Evolutionary conservation across 1,139 yeast genomes (phyloP).

Genomic region (Yamadazyma mexicana): DNA sequence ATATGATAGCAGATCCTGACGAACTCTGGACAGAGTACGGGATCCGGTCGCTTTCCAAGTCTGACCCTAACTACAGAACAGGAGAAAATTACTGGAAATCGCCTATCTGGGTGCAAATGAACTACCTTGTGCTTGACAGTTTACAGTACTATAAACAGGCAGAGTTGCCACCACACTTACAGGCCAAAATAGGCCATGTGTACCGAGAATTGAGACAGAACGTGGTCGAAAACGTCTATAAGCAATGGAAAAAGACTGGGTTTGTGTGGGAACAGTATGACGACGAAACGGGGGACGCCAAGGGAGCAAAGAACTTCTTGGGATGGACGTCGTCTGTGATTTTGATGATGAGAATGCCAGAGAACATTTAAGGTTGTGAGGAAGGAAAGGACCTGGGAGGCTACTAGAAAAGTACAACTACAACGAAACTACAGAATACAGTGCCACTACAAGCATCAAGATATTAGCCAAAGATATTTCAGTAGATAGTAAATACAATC

Average conservation of each 20-base stretch:
- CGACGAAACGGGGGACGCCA: constrained; percentile 70
- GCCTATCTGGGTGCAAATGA: constrained; percentile 90
- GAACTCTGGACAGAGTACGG: constrained; percentile 82
- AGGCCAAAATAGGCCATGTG: constrained; percentile 31
- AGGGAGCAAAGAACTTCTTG: constrained; percentile 84
- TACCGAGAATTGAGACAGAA: constrained; percentile 64
- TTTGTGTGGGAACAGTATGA: constrained; percentile 92
- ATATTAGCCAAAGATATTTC: neutral
- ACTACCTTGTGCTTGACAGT: constrained; percentile 76
- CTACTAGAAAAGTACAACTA: too few relatives aligned
- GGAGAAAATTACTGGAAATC: constrained; percentile 97
- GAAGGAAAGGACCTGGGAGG: too few relatives aligned
- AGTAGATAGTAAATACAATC: neutral
- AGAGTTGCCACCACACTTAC: constrained; percentile 30
- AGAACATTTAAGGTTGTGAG: constrained; percentile 22
- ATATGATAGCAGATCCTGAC: constrained; percentile 63
- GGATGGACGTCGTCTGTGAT: constrained; percentile 93
- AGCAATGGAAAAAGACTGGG: constrained; percentile 74
- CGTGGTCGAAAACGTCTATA: constrained; percentile 64
- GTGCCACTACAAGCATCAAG: too few relatives aligned
- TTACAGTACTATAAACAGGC: constrained; percentile 51
- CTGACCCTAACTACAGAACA: constrained; percentile 64
- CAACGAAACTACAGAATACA: too few relatives aligned
- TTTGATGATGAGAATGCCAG: constrained; percentile 81
- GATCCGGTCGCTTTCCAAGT: constrained; percentile 73